These are phyloP conservation scores for Fonsecaea erecta DNA, from an alignment of 2,329 filamentous ascomycete species.

Conservation along the genomic window DNA sequence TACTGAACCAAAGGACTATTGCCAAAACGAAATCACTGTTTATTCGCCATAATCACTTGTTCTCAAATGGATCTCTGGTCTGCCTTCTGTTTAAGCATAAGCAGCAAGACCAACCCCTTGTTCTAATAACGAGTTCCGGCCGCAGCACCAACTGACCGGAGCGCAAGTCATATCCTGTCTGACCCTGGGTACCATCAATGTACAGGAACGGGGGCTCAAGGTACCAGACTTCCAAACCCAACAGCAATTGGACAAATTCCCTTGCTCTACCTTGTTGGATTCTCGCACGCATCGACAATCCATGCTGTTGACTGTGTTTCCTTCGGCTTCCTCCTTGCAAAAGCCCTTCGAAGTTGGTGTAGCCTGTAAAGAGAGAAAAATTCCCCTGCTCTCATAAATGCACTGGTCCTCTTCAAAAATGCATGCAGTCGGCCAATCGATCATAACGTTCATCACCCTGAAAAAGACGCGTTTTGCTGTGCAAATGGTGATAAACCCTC, in stretches of 20 bases:
- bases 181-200: slow-evolving; percentile 27
- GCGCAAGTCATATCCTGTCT: slow-evolving; percentile 20
- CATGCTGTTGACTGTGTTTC: background rate
- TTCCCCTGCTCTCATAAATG: slow-evolving; percentile 12
- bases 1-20: background rate
- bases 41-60: slow-evolving; percentile 7
- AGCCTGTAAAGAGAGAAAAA: slow-evolving; percentile 22
- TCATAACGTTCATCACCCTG: slow-evolving; percentile 33
- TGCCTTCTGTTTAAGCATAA: slow-evolving; percentile 5
- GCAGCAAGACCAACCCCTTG: slow-evolving; percentile 7
- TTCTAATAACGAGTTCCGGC: slow-evolving; percentile 5
- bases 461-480: slow-evolving; percentile 13
- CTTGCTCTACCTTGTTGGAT: background rate
- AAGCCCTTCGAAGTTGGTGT: slow-evolving; percentile 14
- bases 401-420: slow-evolving; percentile 22
- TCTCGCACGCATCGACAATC: slow-evolving; percentile 3
- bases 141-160: background rate
- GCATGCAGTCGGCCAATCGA: slow-evolving; percentile 26
- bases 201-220: slow-evolving; percentile 23
- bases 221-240: slow-evolving; percentile 7
- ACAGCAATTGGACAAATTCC: background rate
- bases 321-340: slow-evolving; percentile 7
- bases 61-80: slow-evolving; percentile 9
- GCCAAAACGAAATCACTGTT: background rate
- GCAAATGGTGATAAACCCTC: slow-evolving; percentile 18